Conservation (phyloP, 2,329 filamentous ascomycete species). For the Pseudogymnoascus sp. region DNA sequence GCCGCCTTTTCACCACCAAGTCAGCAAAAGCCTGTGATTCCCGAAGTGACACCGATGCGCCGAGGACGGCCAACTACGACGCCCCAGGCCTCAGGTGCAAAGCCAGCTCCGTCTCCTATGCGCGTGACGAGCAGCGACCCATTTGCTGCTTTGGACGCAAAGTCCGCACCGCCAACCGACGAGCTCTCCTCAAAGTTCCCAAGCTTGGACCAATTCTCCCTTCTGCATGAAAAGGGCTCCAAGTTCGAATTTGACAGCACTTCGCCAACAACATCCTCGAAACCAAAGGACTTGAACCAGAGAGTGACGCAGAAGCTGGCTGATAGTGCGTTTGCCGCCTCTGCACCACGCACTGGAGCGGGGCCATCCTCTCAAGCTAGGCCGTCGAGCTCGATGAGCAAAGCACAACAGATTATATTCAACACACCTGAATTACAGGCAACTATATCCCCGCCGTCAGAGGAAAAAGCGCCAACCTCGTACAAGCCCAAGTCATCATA, state of each 20-base stretch:
- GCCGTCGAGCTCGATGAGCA: slow-evolving; percentile 39
- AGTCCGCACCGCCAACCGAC: slow-evolving; percentile 51
- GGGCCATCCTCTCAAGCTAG: slow-evolving; percentile 14
- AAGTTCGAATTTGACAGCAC: slow-evolving; percentile 74
- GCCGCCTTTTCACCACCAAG: slow-evolving; percentile 71
- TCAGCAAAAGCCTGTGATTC: slow-evolving; percentile 63
- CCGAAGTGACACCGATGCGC: slow-evolving; percentile 89
- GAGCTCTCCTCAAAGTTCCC: slow-evolving; percentile 82
- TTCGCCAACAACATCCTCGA: slow-evolving; percentile 37
- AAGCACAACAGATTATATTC: slow-evolving; percentile 55
- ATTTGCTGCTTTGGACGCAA: slow-evolving; percentile 79
- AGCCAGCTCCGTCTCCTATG: slow-evolving; percentile 59
- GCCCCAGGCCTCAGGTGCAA: slow-evolving; percentile 37
- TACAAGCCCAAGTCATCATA: slow-evolving; percentile 33
- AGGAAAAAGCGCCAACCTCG: slow-evolving; percentile 21
- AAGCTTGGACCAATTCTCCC: slow-evolving; percentile 82
- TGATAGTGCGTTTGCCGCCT: slow-evolving; percentile 67
- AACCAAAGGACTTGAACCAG: slow-evolving; percentile 49
- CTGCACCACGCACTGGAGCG: slow-evolving; percentile 23
- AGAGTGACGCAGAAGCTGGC: slow-evolving; percentile 67
- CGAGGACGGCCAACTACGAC: slow-evolving; percentile 63
- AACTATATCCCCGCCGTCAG: slow-evolving; percentile 34
- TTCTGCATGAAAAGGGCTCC: slow-evolving; percentile 73
- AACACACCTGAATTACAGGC: slow-evolving; percentile 51
- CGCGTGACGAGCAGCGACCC: slow-evolving; percentile 67